These are phyloP conservation scores for Zalaria obscura DNA, from an alignment of 2,329 filamentous ascomycete genomes.

Conservation along the genomic window DNA sequence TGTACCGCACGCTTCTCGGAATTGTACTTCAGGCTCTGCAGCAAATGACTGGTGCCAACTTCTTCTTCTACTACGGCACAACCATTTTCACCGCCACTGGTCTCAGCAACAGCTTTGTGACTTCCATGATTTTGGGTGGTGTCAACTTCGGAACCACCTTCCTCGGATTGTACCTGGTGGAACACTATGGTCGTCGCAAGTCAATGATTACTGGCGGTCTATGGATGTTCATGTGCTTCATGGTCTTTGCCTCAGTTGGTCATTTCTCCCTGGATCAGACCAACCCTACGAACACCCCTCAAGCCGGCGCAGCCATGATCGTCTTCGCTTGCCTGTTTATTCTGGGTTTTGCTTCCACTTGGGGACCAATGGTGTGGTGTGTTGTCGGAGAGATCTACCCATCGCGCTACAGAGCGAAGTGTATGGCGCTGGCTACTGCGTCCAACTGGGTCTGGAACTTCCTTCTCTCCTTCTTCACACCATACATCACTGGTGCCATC, in stretches of 20 bases:
- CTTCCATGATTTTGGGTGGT: conserved; percentile 31
- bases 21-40: conserved; percentile 50
- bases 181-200: conserved; percentile 30
- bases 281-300: conserved; percentile 19
- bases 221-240: conserved; percentile 44
- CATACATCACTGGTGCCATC: conserved; percentile 23
- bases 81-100: conserved; percentile 27
- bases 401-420: conserved; percentile 36
- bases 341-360: conserved; percentile 43
- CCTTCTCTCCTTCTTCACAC: conserved; percentile 22
- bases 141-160: conserved; percentile 35
- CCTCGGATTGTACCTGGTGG: conserved; percentile 32
- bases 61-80: conserved; percentile 43
- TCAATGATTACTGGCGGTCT: conserved; percentile 29
- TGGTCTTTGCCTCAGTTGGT: conserved; percentile 34
- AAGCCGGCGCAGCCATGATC: conserved; percentile 46
- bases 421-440: conserved; percentile 45
- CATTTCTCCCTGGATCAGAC: conserved; percentile 26
- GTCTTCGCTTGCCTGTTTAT: conserved; percentile 57
- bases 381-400: conserved; percentile 53
- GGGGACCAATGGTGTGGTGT: conserved; percentile 61
- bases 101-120: conserved; percentile 29
- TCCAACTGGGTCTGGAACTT: conserved; percentile 43
- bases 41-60: conserved; percentile 55
- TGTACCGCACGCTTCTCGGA: conserved; percentile 49